Conservation (phyloP, 108 stramenopile genomes). For the Fragilariopsis cylindrus region DNA sequence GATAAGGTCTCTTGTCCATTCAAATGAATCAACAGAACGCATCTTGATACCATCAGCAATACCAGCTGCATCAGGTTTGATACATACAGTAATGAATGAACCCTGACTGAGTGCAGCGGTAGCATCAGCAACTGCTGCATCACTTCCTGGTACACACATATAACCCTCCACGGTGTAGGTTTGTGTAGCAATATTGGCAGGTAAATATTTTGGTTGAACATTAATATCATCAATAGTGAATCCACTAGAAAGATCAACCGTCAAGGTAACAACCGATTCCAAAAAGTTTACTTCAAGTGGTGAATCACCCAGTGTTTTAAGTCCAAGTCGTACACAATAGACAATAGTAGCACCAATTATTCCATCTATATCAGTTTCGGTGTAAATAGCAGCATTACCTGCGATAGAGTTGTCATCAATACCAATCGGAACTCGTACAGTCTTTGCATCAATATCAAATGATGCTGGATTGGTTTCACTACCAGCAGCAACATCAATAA, state of each 20-base stretch:
- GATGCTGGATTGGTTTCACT: background rate
- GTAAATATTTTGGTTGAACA: slow-evolving; percentile 7
- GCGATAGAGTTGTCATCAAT: background rate
- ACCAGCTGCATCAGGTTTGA: slow-evolving; percentile 5
- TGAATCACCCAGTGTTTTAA: background rate
- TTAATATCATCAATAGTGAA: slow-evolving; percentile 13
- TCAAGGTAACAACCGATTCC: slow-evolving; percentile 15
- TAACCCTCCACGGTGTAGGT: slow-evolving; percentile 9
- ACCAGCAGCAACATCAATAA: background rate
- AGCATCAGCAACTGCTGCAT: background rate
- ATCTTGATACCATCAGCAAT: slow-evolving; percentile 15
- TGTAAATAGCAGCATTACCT: background rate
- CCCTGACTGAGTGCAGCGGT: slow-evolving; percentile 9
- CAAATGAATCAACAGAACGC: slow-evolving; percentile 13
- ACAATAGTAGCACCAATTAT: background rate
- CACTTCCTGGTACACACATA: slow-evolving; percentile 5
- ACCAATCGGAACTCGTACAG: background rate
- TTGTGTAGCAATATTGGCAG: slow-evolving; percentile 1
- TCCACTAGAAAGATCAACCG: background rate
- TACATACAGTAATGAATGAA: slow-evolving; percentile 9
- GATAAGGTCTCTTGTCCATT: background rate
- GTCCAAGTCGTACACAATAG: background rate
- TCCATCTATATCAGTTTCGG: background rate
- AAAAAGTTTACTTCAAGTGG: slow-evolving; percentile 23
- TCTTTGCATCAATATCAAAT: background rate